A percentile compares a stretch with the other conserved stretches of the same genome.
Conservation (phyloP, 2,329 filamentous ascomycete genomes). For the Fusarium buxicola region DNA sequence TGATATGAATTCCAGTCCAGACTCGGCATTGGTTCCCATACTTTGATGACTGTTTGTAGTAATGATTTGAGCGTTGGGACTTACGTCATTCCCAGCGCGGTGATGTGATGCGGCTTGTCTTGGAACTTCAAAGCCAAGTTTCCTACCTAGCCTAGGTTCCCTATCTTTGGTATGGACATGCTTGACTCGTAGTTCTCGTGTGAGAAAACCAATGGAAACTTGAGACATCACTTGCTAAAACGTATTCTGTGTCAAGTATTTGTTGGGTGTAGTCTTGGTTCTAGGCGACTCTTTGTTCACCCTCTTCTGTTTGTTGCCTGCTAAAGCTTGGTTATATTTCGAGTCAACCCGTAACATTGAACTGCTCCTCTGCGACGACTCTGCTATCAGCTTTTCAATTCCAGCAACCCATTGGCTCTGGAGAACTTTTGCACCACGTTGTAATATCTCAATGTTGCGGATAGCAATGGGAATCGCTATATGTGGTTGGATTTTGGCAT, state of each 20-base stretch:
- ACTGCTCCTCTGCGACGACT: conserved; percentile 35
- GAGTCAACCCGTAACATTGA: background rate
- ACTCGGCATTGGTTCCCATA: conserved; percentile 33
- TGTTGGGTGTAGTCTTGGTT: too few relatives aligned
- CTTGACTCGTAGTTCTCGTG: too few relatives aligned
- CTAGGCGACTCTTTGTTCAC: too few relatives aligned
- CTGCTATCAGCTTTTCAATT: conserved; percentile 71
- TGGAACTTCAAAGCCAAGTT: too few relatives aligned
- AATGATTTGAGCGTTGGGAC: background rate
- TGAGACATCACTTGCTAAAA: too few relatives aligned
- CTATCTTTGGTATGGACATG: too few relatives aligned
- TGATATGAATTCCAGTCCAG: conserved; percentile 47
- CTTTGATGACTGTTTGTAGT: conserved; percentile 8
- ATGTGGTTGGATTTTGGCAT: too few relatives aligned
- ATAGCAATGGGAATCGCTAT: too few relatives aligned
- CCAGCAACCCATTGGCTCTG: conserved; percentile 74
- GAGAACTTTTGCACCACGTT: conserved; percentile 81
- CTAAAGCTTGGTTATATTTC: too few relatives aligned
- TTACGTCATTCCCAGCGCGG: background rate
- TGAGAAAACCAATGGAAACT: too few relatives aligned
- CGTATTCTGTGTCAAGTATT: too few relatives aligned
- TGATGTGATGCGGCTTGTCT: conserved; percentile 2
- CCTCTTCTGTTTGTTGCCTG: background rate
- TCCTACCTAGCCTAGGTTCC: too few relatives aligned
- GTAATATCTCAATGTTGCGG: conserved; percentile 72